phyloP scores from a whole-genome alignment of 306 rosid species.

The Herpetospermum pedunculosum region DNA sequence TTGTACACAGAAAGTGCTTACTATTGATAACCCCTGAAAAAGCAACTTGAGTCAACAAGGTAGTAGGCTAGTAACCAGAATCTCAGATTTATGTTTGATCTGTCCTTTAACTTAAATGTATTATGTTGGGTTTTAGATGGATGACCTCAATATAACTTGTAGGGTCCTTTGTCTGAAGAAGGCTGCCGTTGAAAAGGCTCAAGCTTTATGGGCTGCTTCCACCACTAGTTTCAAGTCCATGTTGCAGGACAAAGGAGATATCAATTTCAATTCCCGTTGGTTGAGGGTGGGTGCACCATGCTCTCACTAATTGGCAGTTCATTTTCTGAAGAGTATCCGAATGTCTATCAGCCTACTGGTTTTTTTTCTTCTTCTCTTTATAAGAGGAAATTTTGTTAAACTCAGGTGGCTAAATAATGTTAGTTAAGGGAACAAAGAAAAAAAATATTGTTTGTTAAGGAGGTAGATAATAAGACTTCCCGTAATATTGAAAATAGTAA shows the following conservation, averaged over 20 bases:
- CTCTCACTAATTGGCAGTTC: constrained; percentile 7
- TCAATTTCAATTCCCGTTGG: constrained; percentile 81
- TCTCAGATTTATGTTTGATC: constrained; percentile 51
- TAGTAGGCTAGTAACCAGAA: constrained; percentile 73
- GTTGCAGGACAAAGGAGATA: constrained; percentile 73
- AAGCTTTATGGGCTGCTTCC: constrained; percentile 56
- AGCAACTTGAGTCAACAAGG: constrained; percentile 76
- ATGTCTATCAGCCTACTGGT: not conserved
- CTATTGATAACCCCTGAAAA: constrained; percentile 59
- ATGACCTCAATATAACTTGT: constrained; percentile 22
- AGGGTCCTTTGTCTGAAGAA: constrained; percentile 84
- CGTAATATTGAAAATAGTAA: not conserved
- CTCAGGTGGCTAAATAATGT: not conserved
- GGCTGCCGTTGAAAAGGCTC: constrained; percentile 81
- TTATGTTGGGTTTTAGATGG: constrained; percentile 30
- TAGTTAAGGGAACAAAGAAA: too few relatives aligned
- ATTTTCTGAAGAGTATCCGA: constrained; percentile 4
- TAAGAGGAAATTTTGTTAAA: not conserved
- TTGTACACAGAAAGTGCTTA: constrained; percentile 69
- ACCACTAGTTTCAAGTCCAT: constrained; percentile 58
- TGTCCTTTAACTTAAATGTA: constrained; percentile 41
- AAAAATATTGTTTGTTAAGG: not conserved
- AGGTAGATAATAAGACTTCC: not conserved
- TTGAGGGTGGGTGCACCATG: constrained; percentile 53
- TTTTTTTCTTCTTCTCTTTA: not conserved